A percentile compares a stretch with the other conserved stretches of the same genome.
Conservation (phyloP, 768 basidiomycete genomes). For the Chiua virens region DNA sequence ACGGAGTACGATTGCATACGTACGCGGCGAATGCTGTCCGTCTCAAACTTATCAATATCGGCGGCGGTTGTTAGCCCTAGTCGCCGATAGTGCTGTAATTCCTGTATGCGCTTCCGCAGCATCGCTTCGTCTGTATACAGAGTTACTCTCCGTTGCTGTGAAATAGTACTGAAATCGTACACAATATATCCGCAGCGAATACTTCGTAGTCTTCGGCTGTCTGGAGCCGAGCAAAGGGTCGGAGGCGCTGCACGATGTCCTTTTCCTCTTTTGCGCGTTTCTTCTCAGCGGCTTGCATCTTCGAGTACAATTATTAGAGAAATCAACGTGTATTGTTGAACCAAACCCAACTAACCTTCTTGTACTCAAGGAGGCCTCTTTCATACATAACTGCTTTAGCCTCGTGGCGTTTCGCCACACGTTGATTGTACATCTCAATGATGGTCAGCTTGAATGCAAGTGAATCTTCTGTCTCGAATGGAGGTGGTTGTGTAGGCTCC, state of each 20-base stretch:
- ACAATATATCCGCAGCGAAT: conserved; percentile 85
- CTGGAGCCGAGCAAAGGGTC: conserved; percentile 89
- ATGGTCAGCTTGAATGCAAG: conserved; percentile 85
- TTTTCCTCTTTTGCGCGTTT: conserved; percentile 89
- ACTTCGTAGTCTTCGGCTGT: conserved; percentile 90
- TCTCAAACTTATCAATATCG: conserved; percentile 91
- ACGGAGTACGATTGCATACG: conserved; percentile 21
- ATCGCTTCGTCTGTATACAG: conserved; percentile 78
- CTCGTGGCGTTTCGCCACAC: conserved; percentile 81
- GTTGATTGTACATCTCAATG: conserved; percentile 88
- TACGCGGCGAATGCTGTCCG: conserved; percentile 72
- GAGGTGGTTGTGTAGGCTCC: conserved; percentile 68
- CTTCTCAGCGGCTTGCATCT: conserved; percentile 92
- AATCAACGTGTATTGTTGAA: too few species aligned
- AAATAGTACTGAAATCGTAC: conserved; percentile 45
- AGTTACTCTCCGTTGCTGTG: background rate
- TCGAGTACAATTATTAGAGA: conserved; percentile 7
- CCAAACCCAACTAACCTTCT: conserved; percentile 63
- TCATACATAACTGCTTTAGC: conserved; percentile 90
- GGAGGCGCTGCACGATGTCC: conserved; percentile 84
- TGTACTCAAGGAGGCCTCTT: conserved; percentile 87
- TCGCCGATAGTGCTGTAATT: conserved; percentile 87
- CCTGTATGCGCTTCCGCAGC: conserved; percentile 84
- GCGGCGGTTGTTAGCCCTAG: conserved; percentile 79
- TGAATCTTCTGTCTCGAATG: conserved; percentile 82